A percentile compares a stretch with the other conserved stretches of the same genome.
Evolutionary conservation across 352 stramenopile genomes (phyloP).

Genomic region (Detonula confervacea): DNA sequence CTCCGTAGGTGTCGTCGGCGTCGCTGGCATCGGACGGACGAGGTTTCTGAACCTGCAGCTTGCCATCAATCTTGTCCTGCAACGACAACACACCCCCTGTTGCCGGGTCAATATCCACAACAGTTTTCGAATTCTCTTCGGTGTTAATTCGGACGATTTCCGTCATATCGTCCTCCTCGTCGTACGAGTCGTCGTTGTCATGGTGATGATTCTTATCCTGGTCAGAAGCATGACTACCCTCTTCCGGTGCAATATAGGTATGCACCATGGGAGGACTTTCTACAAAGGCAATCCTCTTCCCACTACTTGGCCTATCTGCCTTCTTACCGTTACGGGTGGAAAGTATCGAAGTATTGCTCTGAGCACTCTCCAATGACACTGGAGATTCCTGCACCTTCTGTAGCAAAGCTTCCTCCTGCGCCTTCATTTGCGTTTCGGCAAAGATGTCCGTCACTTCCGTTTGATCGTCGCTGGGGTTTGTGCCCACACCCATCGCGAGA

Average conservation of each 20-base stretch:
- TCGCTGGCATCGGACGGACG: neutral
- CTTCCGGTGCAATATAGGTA: too few relatives aligned
- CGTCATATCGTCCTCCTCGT: neutral
- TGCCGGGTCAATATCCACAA: neutral
- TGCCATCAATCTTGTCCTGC: neutral
- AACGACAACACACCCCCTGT: neutral
- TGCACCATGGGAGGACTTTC: too few relatives aligned
- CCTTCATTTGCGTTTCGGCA: neutral
- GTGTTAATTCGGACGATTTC: neutral
- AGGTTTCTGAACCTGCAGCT: neutral
- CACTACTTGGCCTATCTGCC: too few relatives aligned
- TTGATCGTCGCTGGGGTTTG: slow-evolving; percentile 15
- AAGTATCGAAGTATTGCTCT: too few relatives aligned
- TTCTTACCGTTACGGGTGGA: too few relatives aligned
- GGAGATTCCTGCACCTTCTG: slow-evolving; percentile 16
- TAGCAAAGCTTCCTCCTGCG: slow-evolving; percentile 8
- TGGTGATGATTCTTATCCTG: too few relatives aligned
- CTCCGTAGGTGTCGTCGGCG: slow-evolving; percentile 32
- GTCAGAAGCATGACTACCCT: too few relatives aligned
- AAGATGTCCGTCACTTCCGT: neutral
- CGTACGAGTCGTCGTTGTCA: too few relatives aligned
- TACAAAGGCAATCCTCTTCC: too few relatives aligned
- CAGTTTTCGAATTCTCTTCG: neutral
- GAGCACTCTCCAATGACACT: neutral
- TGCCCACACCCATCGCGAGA: slow-evolving; percentile 13